Conservation (phyloP, 2,329 filamentous ascomycete genomes). For the Cladosporium sp. region DNA sequence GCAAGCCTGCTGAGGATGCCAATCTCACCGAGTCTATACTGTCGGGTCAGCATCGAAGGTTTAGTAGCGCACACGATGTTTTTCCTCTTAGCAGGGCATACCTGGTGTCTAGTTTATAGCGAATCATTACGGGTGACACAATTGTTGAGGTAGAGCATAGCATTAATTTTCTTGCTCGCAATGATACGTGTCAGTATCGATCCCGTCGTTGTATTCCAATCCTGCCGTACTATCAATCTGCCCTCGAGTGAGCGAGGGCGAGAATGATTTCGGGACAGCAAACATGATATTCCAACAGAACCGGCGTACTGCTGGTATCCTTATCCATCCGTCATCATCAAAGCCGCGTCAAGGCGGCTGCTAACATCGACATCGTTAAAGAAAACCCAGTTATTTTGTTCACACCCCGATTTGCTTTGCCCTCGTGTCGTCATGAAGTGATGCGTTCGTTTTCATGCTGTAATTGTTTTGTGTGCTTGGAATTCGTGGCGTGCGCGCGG, state of each 20-base stretch:
- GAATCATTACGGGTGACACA: background rate
- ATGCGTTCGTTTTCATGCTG: background rate
- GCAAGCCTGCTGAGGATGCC: too few species aligned
- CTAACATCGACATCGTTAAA: constrained; percentile 1
- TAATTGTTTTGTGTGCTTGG: too few species aligned
- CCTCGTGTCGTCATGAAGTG: background rate
- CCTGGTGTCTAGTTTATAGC: background rate
- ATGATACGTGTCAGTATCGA: constrained; percentile 1
- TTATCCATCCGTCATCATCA: background rate
- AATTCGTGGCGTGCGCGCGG: background rate
- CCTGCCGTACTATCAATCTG: background rate
- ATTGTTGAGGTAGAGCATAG: background rate
- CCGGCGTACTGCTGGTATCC: background rate
- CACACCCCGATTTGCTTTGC: background rate
- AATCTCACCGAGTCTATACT: too few species aligned
- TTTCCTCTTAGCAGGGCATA: too few species aligned
- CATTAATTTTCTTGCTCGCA: constrained; percentile 4
- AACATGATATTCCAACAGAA: background rate
- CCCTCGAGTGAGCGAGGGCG: background rate
- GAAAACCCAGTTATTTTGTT: background rate
- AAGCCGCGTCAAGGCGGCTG: background rate
- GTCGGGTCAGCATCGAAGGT: too few species aligned
- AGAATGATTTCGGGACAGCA: background rate
- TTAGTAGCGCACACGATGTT: too few species aligned
- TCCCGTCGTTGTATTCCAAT: background rate